Percentiles rank a stretch among this genome's conserved stretches.
Evolutionary conservation across 257 asterid species (phyloP).

Genomic region (Solanum medicagineum): DNA sequence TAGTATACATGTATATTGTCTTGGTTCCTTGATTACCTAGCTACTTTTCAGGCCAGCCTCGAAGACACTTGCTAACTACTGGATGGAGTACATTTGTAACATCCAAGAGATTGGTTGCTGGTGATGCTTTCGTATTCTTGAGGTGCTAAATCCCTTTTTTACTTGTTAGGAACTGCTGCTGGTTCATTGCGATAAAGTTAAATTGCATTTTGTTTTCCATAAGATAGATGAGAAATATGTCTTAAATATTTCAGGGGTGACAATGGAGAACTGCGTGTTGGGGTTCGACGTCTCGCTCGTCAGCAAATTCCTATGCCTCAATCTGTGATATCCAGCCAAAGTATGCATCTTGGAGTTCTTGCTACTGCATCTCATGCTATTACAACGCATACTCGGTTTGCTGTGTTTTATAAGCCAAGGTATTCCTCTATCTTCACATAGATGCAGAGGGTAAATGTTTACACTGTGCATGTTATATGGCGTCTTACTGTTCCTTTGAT

Average conservation of each 20-base stretch:
- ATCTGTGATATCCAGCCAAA: conserved; percentile 76
- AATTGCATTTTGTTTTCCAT: background rate
- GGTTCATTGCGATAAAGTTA: background rate
- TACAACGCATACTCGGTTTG: conserved; percentile 46
- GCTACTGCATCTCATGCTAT: conserved; percentile 82
- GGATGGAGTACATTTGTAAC: conserved; percentile 86
- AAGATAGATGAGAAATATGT: background rate
- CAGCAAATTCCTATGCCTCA: conserved; percentile 58
- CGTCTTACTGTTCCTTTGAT: background rate
- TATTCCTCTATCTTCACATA: background rate
- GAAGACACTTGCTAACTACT: conserved; percentile 69
- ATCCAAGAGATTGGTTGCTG: conserved; percentile 63
- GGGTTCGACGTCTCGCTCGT: conserved; percentile 59
- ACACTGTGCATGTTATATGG: background rate
- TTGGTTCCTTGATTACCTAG: background rate
- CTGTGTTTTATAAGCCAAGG: conserved; percentile 81
- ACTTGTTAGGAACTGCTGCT: background rate
- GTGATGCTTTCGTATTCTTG: conserved; percentile 63
- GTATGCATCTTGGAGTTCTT: conserved; percentile 90
- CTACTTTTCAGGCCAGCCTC: conserved; percentile 56
- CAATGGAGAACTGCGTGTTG: conserved; percentile 62
- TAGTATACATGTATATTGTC: background rate
- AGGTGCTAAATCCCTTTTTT: conserved; percentile 25
- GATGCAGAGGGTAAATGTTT: background rate
- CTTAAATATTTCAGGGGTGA: conserved; percentile 30